A percentile compares a stretch with the other conserved stretches of the same genome.
phyloP scores from a whole-genome alignment of 805 yeast genomes.

The Kluyveromyces wickerhamii region DNA sequence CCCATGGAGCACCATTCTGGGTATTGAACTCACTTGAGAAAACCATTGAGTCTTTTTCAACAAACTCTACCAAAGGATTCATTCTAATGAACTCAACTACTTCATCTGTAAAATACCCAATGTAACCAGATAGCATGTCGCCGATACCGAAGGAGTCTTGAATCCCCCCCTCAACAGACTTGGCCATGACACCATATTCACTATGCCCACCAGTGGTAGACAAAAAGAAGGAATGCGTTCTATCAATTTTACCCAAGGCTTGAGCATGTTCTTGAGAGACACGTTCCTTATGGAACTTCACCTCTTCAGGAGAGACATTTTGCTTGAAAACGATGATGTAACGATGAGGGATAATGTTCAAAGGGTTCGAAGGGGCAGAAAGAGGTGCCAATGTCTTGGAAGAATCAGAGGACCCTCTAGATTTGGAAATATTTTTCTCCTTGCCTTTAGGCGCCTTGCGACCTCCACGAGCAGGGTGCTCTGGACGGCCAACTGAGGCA shows the following conservation, averaged over 20 bases:
- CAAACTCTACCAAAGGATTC: conserved; percentile 55
- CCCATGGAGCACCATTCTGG: conserved; percentile 91
- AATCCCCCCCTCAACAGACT: conserved; percentile 40
- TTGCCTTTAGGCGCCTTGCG: conserved; percentile 6
- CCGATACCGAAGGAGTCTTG: conserved; percentile 54
- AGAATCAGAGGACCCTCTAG: conserved; percentile 5
- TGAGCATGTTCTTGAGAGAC: conserved; percentile 46
- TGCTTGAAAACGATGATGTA: conserved; percentile 84
- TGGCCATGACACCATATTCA: conserved; percentile 11
- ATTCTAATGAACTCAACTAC: conserved; percentile 67
- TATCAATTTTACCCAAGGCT: conserved; percentile 32
- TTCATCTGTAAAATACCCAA: conserved; percentile 73
- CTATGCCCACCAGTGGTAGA: conserved; percentile 18
- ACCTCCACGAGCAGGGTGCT: no score
- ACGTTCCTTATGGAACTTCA: conserved; percentile 61
- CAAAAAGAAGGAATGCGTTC: conserved; percentile 34
- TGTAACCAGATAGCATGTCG: conserved; percentile 60
- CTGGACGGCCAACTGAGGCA: no score
- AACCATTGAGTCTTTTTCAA: conserved; percentile 72
- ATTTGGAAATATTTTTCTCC: background rate
- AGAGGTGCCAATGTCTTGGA: conserved; percentile 37
- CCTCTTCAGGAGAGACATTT: conserved; percentile 43
- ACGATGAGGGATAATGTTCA: conserved; percentile 55
- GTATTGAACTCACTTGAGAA: conserved; percentile 52
- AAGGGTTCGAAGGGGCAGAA: conserved; percentile 35